Conservation (phyloP, 2,329 filamentous ascomycete genomes). For the Tolypocladium ovalisporum region DNA sequence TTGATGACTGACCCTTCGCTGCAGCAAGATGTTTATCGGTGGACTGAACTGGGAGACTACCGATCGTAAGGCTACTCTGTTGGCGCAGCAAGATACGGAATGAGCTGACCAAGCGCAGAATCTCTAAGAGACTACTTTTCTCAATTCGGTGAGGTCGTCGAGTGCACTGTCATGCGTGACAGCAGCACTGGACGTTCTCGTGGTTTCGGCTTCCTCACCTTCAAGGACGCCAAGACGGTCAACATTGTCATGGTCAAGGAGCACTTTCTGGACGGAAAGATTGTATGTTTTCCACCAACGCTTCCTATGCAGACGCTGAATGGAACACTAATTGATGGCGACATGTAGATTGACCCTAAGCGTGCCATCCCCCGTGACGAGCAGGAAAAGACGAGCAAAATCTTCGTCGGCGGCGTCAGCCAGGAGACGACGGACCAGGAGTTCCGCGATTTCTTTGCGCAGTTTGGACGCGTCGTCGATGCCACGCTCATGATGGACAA, state of each 20-base stretch:
- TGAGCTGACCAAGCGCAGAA: slow-evolving; percentile 45
- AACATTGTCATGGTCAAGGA: slow-evolving; percentile 99
- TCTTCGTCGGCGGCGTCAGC: slow-evolving; percentile 95
- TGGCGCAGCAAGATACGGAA: not conserved
- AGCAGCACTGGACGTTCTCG: slow-evolving; percentile 85
- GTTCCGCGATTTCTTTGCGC: slow-evolving; percentile 92
- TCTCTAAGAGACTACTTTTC: slow-evolving; percentile 95
- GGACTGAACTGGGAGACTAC: slow-evolving; percentile 99
- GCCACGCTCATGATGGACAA: slow-evolving; percentile 99
- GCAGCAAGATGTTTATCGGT: slow-evolving; percentile 99
- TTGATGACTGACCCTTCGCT: slow-evolving; percentile 1
- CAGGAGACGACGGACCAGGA: slow-evolving; percentile 95
- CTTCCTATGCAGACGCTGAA: not conserved
- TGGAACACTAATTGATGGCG: not conserved
- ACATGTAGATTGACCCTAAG: slow-evolving; percentile 89
- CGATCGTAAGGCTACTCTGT: slow-evolving; percentile 58
- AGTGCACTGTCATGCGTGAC: slow-evolving; percentile 99
- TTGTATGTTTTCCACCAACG: slow-evolving; percentile 50
- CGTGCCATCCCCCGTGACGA: slow-evolving; percentile 94
- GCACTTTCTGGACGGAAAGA: slow-evolving; percentile 95
- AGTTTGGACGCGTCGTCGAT: slow-evolving; percentile 92
- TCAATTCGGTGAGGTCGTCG: slow-evolving; percentile 91
- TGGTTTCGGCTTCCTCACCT: slow-evolving; percentile 95
- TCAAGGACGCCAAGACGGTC: slow-evolving; percentile 94
- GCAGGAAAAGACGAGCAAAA: slow-evolving; percentile 96